Evolutionary conservation across 257 asterid species (phyloP).

Genomic region (Fraxinus cuspidata): DNA sequence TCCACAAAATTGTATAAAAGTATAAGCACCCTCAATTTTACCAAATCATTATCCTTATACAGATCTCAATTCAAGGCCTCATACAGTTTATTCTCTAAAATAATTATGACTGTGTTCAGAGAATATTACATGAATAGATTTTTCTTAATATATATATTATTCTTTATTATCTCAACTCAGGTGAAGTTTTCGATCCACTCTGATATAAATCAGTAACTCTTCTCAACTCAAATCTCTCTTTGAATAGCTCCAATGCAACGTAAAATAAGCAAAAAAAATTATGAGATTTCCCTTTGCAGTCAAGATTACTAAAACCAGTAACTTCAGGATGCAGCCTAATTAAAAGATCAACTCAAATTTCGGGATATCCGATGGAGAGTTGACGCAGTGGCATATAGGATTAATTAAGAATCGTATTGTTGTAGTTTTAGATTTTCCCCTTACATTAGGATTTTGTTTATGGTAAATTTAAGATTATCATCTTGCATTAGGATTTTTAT

Average conservation of each 20-base stretch:
- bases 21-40: not conserved
- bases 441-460: not conserved
- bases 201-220: not conserved
- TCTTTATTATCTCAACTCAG: not conserved
- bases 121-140: not conserved
- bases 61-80: not conserved
- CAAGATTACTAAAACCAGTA: not conserved
- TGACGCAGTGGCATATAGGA: not conserved
- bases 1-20: not conserved
- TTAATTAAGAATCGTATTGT: not conserved
- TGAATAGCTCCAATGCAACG: not conserved
- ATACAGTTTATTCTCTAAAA: not conserved
- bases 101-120: not conserved
- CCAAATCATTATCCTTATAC: not conserved
- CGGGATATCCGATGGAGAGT: not conserved
- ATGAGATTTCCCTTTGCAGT: no score
- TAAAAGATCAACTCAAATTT: not conserved
- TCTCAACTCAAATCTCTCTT: not conserved
- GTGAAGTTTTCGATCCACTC: not conserved
- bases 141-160: no score
- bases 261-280: no score
- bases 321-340: not conserved
- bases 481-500: not conserved
- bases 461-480: not conserved
- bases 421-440: not conserved